These are phyloP conservation scores for Auricularia heimuer DNA, from an alignment of 768 basidiomycete species.

Conservation along the genomic window DNA sequence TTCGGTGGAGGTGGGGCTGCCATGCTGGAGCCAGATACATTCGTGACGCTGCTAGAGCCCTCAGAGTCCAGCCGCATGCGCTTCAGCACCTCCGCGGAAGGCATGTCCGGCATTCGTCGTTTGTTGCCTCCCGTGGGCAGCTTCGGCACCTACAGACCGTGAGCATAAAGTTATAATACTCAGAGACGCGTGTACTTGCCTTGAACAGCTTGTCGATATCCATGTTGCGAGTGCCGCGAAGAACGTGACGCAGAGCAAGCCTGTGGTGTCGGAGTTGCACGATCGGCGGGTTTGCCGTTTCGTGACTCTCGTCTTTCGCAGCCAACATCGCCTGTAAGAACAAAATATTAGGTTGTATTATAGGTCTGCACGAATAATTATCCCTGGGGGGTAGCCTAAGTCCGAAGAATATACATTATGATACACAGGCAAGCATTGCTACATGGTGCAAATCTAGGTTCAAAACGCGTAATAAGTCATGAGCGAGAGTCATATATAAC, in stretches of 20 bases:
- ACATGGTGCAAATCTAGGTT: no score
- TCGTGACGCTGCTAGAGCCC: constrained; percentile 8
- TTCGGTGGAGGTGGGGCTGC: background rate
- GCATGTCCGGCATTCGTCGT: constrained; percentile 66
- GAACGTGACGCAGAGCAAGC: no score
- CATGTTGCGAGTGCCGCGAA: constrained; percentile 8
- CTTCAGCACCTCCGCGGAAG: constrained; percentile 74
- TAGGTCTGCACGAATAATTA: no score
- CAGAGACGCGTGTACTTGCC: constrained; percentile 3
- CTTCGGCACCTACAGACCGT: constrained; percentile 59
- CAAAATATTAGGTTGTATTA: no score
- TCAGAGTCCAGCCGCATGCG: constrained; percentile 52
- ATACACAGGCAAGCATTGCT: no score
- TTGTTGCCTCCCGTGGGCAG: constrained; percentile 56
- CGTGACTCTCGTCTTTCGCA: no score
- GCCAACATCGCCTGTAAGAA: no score
- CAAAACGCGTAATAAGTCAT: no score
- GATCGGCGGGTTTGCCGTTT: background rate
- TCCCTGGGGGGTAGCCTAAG: no score
- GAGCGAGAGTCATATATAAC: background rate
- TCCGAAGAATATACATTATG: no score
- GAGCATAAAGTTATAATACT: background rate
- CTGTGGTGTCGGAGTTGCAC: background rate
- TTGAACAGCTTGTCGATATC: constrained; percentile 22
- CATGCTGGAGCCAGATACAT: background rate